Conservation (phyloP, 306 rosid species). For the Delonix regia region DNA sequence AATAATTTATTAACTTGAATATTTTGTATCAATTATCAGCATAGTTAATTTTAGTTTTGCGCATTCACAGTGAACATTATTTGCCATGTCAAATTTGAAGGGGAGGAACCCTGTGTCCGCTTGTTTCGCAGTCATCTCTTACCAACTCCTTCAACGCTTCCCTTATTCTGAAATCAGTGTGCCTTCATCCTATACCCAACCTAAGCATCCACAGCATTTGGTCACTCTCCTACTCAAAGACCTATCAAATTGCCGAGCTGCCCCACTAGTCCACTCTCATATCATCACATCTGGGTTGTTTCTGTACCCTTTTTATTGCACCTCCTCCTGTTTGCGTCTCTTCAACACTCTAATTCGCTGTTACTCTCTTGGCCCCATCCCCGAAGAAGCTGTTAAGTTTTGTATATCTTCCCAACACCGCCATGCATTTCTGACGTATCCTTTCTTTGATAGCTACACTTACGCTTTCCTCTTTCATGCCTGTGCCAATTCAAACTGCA, state of each 20-base stretch:
- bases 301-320: slow-evolving; percentile 25
- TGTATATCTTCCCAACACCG: slow-evolving; percentile 16
- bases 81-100: slow-evolving; percentile 32
- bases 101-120: slow-evolving; percentile 15
- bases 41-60: neutral
- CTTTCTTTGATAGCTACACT: slow-evolving; percentile 58
- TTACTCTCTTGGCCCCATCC: slow-evolving; percentile 44
- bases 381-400: slow-evolving; percentile 53
- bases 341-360: slow-evolving; percentile 58
- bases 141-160: slow-evolving; percentile 18
- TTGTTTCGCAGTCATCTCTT: slow-evolving; percentile 18
- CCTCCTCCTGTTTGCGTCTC: slow-evolving; percentile 42
- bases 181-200: slow-evolving; percentile 21
- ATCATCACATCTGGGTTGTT: slow-evolving; percentile 58
- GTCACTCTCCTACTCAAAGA: slow-evolving; percentile 56
- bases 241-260: slow-evolving; percentile 37
- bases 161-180: neutral
- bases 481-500: slow-evolving; percentile 41
- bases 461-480: slow-evolving; percentile 60
- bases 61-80: neutral
- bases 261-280: slow-evolving; percentile 59
- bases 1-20: no score
- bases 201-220: slow-evolving; percentile 47
- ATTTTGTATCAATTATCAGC: neutral
- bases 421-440: slow-evolving; percentile 26